Percentiles rank a stretch among this genome's conserved stretches.
Conservation (phyloP, 192 early-diverging fungal genomes). For the Kappamyces sp. region DNA sequence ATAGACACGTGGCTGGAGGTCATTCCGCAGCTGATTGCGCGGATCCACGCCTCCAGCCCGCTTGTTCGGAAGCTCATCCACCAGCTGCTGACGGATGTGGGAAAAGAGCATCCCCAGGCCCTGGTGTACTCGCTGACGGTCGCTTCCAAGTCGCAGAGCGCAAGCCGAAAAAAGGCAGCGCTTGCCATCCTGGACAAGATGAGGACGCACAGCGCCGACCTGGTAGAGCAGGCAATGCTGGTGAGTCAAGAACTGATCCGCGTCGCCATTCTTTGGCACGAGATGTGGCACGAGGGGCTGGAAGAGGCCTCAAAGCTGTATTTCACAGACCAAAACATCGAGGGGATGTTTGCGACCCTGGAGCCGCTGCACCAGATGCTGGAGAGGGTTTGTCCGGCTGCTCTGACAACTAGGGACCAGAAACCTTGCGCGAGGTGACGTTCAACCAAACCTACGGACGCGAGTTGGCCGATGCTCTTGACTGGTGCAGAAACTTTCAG, state of each 20-base stretch:
- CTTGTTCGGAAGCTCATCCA: conserved; percentile 79
- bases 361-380: conserved; percentile 82
- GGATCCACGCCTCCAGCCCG: conserved; percentile 74
- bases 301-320: conserved; percentile 80
- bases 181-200: conserved; percentile 88
- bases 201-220: conserved; percentile 66
- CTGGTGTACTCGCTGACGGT: conserved; percentile 96
- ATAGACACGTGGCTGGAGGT: conserved; percentile 96
- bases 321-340: conserved; percentile 68
- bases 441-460: conserved; percentile 88
- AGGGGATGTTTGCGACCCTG: conserved; percentile 83
- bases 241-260: conserved; percentile 95
- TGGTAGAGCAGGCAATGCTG: conserved; percentile 90
- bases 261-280: conserved; percentile 92
- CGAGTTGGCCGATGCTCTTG: conserved; percentile 76
- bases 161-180: conserved; percentile 67
- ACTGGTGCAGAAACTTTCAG: conserved; percentile 74
- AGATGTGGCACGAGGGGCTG: conserved; percentile 95
- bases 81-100: conserved; percentile 81
- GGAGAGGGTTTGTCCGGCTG: conserved; percentile 49
- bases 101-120: conserved; percentile 92
- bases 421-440: conserved; percentile 80
- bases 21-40: conserved; percentile 87
- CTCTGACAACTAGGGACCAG: conserved; percentile 55
- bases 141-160: conserved; percentile 84